Evolutionary conservation across 2,329 filamentous ascomycete genomes (phyloP), one percentile per base, ranked within the genome.

Genomic region (Colletotrichum cordylinicola): DNA sequence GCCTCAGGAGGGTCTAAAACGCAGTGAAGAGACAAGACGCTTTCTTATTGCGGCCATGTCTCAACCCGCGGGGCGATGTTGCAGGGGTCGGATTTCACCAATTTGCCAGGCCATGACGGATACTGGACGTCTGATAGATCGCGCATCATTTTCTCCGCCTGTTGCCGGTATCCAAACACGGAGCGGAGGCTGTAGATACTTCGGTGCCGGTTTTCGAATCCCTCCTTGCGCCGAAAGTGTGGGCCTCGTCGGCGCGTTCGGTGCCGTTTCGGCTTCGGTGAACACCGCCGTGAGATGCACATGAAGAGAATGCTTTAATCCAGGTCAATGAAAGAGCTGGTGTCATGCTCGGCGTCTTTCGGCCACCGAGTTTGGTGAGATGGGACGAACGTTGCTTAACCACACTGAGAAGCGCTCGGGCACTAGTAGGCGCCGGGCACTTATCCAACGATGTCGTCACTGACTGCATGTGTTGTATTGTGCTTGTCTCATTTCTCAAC

Each of bases 291-390:
- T 52, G 10, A 21, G 43, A 21, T 21, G n/a, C n/a, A 21, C 6
- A 10, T 6, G 0, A 12, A 6, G 4, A 48, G 43, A 2, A 2
- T 21, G 1, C 5, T 6, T 48, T 18, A 48, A 13, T 4, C 2
- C 43, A 48, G 1, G n/a, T 43, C 9, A n/a, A 6, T 13, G 0
- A 21, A 7, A 13, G 6, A 21, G 5, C 43, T 7, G 0, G 0
- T 48, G 3, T 21, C 0, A 1, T 48, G n/a, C n/a, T 48, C 43
- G 43, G 43, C n/a, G 12, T 13, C 43, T 52, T 52, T 52, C 43
- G 43, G n/a, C n/a, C 10, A 13, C 43, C 43, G 43, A 52, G 1
- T 52, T 8, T 21, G n/a, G 18, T 13, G 0, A 21, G 43, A 52
- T 52, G 43, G 43, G 43, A 52, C n/a, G 43, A 52, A 52, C n/a